Conservation (phyloP, 305 asterid species). For the Withania somnifera region DNA sequence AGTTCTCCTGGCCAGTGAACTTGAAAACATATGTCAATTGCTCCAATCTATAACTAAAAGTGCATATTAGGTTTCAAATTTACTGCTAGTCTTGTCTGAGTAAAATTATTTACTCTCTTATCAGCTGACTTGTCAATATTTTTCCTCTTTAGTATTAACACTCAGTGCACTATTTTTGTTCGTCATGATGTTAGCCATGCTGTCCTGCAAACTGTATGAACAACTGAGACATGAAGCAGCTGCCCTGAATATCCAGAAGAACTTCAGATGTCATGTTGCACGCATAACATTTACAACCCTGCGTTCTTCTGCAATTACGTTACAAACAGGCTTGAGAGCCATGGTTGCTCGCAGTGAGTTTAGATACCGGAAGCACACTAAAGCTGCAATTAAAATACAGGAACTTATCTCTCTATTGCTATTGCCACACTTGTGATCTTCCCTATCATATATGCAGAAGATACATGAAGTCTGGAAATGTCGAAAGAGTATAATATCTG, state of each 20-base stretch:
- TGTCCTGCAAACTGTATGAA: constrained; percentile 82
- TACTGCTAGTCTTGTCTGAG: background rate
- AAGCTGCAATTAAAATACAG: constrained; percentile 89
- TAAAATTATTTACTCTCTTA: background rate
- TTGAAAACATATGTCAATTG: background rate
- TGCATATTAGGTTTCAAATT: background rate
- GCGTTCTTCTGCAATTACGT: constrained; percentile 47
- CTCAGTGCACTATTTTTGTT: background rate
- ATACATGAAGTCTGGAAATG: background rate
- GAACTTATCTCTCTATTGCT: constrained; percentile 24
- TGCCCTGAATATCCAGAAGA: constrained; percentile 83
- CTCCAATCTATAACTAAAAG: background rate
- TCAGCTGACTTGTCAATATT: constrained; percentile 8
- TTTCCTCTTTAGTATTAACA: constrained; percentile 8
- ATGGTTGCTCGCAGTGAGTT: constrained; percentile 79
- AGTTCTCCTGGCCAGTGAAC: background rate
- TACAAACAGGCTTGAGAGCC: constrained; percentile 96
- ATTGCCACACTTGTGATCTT: constrained; percentile 2
- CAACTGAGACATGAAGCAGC: constrained; percentile 84
- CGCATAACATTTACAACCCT: constrained; percentile 47
- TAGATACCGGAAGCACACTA: constrained; percentile 79
- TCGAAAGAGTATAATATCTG: background rate
- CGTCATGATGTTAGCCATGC: constrained; percentile 38
- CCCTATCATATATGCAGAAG: background rate
- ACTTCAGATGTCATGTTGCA: constrained; percentile 60